Base-by-base conservation (phyloP, 805 yeast genomes). In the Saturnispora gosingensis region DNA sequence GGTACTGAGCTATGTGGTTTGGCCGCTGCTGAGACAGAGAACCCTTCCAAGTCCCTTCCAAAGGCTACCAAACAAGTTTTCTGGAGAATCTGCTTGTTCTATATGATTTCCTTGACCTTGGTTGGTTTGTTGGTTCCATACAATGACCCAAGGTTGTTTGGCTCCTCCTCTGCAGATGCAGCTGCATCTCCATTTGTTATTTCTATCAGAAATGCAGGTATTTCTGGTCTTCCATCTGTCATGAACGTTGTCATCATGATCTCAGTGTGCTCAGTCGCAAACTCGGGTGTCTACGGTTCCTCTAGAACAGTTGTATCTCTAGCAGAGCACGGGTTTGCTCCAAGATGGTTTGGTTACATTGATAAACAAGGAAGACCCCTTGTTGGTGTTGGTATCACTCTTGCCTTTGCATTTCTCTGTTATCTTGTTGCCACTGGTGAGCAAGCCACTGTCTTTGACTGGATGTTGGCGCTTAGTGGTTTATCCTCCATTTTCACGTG, bases 311-410 rank as follows among this genome's bases (percentile, higher is more conserved):
- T 85, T 50, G 81, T 79, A 50, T 77, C 87, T 22, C 69, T 84
- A 60, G 83, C 88, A 16, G 81, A 79, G 52, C 85, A 82, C 65
- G 86, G 87, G 10, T 75, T 78, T 59, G 85, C 81, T 46, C 89
- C 90, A 58, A 66, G 67, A 52, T 60, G 74, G 36, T 74, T 83
- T 52, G 81, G 82, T 35, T 83, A 83, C 68, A 79, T 87, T 55
- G 95, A 88, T 65, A 75, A 83, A 56, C 71, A 70, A 49, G 96
- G 96, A 52, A 77, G 95, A 61, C 96, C 96, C 13, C 64, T 85
- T 50, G 78, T 77, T 49, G 91, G 88, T 18, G 80, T 85, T 59
- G 57, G 67, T 5, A 70, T 74, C 34, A 73, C 83, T 16, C 67
- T 79, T 49, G 58, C 69, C 15, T 71, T 81, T 62, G 86, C 84